phyloP scores from a whole-genome alignment of 208 protist species.

The Vickermania spadyakhi region DNA sequence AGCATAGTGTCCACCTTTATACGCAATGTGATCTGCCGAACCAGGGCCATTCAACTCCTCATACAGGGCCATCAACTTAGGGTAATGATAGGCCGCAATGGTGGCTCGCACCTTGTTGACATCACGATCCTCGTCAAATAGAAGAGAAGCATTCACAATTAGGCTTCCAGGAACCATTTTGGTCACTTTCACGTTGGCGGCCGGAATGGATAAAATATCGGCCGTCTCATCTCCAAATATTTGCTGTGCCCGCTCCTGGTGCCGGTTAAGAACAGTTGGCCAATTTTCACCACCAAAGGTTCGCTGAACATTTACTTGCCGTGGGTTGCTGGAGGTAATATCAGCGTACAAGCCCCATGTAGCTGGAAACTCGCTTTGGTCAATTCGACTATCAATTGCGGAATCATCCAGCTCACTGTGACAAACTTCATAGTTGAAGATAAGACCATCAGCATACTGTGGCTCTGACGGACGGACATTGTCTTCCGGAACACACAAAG shows the following conservation, averaged over 20 bases:
- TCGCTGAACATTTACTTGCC: not conserved
- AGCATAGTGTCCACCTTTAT: not conserved
- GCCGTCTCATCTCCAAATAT: not conserved
- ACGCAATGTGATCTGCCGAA: not conserved
- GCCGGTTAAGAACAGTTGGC: not conserved
- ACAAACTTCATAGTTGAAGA: not conserved
- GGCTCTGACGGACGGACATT: not conserved
- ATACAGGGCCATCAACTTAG: conserved; percentile 2
- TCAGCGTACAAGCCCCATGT: not conserved
- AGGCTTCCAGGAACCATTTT: not conserved
- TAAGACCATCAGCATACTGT: conserved; percentile 1
- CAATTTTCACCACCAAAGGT: not conserved
- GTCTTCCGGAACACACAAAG: not conserved
- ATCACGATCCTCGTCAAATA: not conserved
- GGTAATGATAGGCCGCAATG: not conserved
- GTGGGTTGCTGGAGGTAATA: not conserved
- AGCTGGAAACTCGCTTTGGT: not conserved
- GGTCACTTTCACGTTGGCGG: not conserved
- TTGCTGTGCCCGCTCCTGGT: not conserved
- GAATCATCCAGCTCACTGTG: not conserved
- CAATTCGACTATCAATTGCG: not conserved
- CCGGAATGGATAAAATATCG: not conserved
- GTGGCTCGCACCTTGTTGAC: not conserved
- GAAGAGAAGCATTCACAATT: not conserved
- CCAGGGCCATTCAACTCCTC: not conserved